Conservation (phyloP, 2,329 filamentous ascomycete species). For the Boeremia exigua region DNA sequence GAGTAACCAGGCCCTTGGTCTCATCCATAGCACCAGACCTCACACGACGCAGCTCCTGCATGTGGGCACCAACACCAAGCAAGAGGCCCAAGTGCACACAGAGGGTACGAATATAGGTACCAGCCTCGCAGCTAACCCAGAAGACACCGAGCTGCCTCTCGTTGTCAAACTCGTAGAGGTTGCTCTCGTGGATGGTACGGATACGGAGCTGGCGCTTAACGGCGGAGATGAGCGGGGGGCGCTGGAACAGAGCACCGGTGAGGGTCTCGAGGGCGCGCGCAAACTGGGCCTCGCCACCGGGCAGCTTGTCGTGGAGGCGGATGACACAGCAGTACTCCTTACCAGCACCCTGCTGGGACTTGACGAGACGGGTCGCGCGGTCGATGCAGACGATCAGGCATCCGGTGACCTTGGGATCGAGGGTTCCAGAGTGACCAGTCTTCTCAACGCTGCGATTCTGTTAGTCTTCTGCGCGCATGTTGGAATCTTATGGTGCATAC, state of each 20-base stretch:
- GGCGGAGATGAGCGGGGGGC: conserved; percentile 94
- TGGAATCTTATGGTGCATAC: conserved; percentile 54
- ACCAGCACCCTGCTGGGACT: conserved; percentile 97
- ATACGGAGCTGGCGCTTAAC: conserved; percentile 99
- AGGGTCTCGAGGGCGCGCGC: conserved; percentile 92
- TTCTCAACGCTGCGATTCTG: conserved; percentile 74
- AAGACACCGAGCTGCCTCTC: conserved; percentile 96
- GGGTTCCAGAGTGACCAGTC: conserved; percentile 96
- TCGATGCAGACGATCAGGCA: conserved; percentile 96
- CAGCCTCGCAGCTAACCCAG: conserved; percentile 98
- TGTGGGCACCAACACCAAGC: conserved; percentile 87
- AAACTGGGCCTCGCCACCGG: conserved; percentile 91
- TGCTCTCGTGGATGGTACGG: conserved; percentile 96
- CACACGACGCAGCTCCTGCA: conserved; percentile 97
- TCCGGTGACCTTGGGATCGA: conserved; percentile 97
- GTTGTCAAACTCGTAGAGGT: conserved; percentile 95
- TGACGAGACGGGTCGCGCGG: conserved; percentile 94
- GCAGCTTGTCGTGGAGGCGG: conserved; percentile 91
- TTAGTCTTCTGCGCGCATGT: conserved; percentile 20
- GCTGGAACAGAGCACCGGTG: conserved; percentile 95
- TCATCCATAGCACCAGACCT: conserved; percentile 95
- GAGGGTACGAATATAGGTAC: conserved; percentile 97
- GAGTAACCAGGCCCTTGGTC: conserved; percentile 83
- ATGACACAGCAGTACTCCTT: conserved; percentile 99
- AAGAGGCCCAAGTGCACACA: conserved; percentile 88